Conservation (phyloP, 2,329 filamentous ascomycete species). For the Fusarium nodosum region DNA sequence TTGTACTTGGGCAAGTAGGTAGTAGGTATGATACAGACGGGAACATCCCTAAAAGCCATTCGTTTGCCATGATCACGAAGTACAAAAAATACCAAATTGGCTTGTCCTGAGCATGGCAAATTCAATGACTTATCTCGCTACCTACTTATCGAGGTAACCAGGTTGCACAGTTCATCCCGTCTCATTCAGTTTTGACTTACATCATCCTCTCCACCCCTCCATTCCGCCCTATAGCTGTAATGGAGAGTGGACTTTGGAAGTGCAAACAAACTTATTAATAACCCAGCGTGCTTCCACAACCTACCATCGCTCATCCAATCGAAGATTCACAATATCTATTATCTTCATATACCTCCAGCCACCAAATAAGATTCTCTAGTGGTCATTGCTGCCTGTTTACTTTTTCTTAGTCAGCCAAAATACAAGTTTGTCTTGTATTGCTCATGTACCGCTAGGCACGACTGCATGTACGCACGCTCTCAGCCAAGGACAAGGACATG, state of each 20-base stretch:
- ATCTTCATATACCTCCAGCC: neutral
- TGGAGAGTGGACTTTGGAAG: constrained; percentile 6
- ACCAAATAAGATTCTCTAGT: neutral
- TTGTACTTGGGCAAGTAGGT: too few relatives aligned
- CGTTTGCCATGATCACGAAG: constrained; percentile 11
- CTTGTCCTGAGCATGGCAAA: neutral
- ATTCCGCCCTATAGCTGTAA: constrained; percentile 28
- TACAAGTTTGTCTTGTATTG: constrained; percentile 17
- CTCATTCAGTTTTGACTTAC: constrained; percentile 27
- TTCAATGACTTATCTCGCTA: neutral
- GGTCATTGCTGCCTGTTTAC: neutral
- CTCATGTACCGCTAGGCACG: constrained; percentile 11
- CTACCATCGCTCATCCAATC: neutral
- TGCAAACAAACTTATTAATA: neutral
- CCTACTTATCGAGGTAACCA: neutral
- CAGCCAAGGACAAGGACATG: constrained; percentile 3
- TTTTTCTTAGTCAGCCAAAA: neutral
- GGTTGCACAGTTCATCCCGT: constrained; percentile 13
- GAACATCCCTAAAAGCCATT: neutral
- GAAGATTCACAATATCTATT: neutral
- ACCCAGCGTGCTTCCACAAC: constrained; percentile 15
- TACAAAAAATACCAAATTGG: neutral
- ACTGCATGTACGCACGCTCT: constrained; percentile 19
- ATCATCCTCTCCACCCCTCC: constrained; percentile 26
- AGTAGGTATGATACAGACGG: neutral